Conservation (phyloP, 2,329 filamentous ascomycete species). For the Fusarium napiforme region DNA sequence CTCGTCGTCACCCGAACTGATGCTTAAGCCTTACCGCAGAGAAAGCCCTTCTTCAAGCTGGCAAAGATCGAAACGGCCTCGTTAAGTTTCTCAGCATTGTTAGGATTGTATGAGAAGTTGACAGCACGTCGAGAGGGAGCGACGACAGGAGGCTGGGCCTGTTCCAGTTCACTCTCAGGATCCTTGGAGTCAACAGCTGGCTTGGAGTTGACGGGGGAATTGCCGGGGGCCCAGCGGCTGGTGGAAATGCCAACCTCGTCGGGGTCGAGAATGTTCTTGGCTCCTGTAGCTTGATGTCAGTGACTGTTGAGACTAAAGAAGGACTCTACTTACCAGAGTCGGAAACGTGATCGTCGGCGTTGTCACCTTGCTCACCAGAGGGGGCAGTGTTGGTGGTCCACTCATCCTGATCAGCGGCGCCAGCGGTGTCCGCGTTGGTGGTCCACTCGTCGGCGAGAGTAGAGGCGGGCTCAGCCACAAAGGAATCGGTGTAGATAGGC, state of each 20-base stretch:
- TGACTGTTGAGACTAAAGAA: fast-evolving
- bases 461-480: background rate
- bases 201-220: background rate
- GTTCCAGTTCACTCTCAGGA: background rate
- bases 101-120: conserved; percentile 2
- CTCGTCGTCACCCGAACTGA: background rate
- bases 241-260: conserved; percentile 8
- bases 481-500: background rate
- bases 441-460: background rate
- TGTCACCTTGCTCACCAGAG: background rate
- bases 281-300: conserved; percentile 8
- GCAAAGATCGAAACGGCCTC: conserved; percentile 1
- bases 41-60: conserved; percentile 22
- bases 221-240: conserved; percentile 22
- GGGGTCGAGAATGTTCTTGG: background rate
- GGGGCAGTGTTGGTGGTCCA: background rate
- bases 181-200: background rate
- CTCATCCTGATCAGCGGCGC: background rate
- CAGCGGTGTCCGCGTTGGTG: background rate
- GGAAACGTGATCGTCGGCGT: background rate
- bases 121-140: background rate
- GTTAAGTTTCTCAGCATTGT: conserved; percentile 2
- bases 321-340: background rate
- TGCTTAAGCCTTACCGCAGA: background rate
- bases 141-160: background rate